phyloP scores from a whole-genome alignment of 2,329 filamentous ascomycete species.

The Alternaria sp. region DNA sequence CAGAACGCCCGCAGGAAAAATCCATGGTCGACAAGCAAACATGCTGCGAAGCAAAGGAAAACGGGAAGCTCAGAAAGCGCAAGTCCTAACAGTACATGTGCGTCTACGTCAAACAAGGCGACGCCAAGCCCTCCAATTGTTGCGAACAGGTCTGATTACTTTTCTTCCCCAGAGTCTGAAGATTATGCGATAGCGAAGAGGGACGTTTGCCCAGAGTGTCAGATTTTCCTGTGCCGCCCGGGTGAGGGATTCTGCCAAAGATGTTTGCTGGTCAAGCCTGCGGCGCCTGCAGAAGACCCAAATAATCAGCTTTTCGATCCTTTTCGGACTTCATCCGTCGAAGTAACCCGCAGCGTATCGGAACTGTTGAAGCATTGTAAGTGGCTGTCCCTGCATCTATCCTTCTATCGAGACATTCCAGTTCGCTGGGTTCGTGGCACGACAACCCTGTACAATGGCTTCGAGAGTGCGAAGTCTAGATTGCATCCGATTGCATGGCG shows the following conservation, averaged over 20 bases:
- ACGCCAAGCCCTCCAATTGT: slow-evolving; percentile 40
- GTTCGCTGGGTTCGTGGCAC: slow-evolving; percentile 17
- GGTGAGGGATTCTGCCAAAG: slow-evolving; percentile 38
- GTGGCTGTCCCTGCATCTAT: slow-evolving; percentile 22
- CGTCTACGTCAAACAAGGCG: slow-evolving; percentile 39
- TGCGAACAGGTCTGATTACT: slow-evolving; percentile 23
- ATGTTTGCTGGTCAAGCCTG: slow-evolving; percentile 32
- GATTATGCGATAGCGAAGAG: slow-evolving; percentile 24
- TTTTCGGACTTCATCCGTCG: slow-evolving; percentile 38
- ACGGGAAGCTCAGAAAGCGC: slow-evolving; percentile 25
- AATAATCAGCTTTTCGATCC: slow-evolving; percentile 42
- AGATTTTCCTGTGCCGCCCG: slow-evolving; percentile 36
- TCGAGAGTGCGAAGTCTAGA: neutral
- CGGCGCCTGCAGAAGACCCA: slow-evolving; percentile 26
- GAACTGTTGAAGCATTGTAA: slow-evolving; percentile 48
- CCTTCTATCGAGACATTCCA: slow-evolving; percentile 7
- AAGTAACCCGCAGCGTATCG: slow-evolving; percentile 33
- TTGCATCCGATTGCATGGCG: neutral
- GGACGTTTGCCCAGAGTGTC: slow-evolving; percentile 39
- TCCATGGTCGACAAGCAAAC: slow-evolving; percentile 50
- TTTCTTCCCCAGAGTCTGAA: slow-evolving; percentile 21
- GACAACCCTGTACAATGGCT: neutral
- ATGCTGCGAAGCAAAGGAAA: slow-evolving; percentile 41
- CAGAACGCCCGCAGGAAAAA: slow-evolving; percentile 47
- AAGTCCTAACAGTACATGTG: slow-evolving; percentile 38